Percentiles rank a stretch among this genome's conserved stretches.
phyloP scores from a whole-genome alignment of 768 basidiomycete species.

The Flagelloscypha sp. region DNA sequence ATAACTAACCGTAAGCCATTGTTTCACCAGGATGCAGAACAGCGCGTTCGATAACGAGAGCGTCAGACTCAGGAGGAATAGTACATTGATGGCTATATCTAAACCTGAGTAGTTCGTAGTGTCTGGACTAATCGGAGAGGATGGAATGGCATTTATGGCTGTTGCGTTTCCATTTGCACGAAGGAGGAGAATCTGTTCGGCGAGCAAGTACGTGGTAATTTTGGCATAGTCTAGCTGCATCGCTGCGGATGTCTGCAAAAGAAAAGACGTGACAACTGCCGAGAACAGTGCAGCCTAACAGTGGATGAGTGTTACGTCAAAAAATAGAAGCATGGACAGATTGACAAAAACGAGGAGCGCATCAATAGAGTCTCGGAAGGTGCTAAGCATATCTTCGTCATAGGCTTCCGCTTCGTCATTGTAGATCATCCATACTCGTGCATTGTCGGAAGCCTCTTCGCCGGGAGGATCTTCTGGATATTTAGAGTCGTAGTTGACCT shows the following conservation, averaged over 20 bases:
- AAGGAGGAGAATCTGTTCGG: background rate
- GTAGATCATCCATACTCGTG: slow-evolving; percentile 8
- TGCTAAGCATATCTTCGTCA: slow-evolving; percentile 5
- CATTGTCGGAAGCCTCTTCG: slow-evolving; percentile 7
- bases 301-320: no score
- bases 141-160: no score
- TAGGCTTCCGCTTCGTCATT: slow-evolving; percentile 2
- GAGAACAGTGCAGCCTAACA: slow-evolving; percentile 1
- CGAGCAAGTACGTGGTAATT: background rate
- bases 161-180: background rate
- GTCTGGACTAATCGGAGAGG: no score
- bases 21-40: slow-evolving; percentile 16
- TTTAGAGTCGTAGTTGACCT: slow-evolving; percentile 2
- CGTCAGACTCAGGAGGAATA: slow-evolving; percentile 15
- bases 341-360: slow-evolving; percentile 10
- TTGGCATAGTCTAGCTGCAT: background rate
- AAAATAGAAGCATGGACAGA: no score
- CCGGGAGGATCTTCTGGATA: slow-evolving; percentile 3
- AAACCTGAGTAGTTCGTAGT: background rate
- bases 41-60: slow-evolving; percentile 15
- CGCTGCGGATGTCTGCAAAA: background rate
- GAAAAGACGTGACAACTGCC: slow-evolving; percentile 1
- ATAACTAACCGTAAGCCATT: slow-evolving; percentile 18
- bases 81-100: slow-evolving; percentile 11
- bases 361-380: slow-evolving; percentile 5